phyloP scores from a whole-genome alignment of 495 filamentous ascomycete genomes.

The Saxophila tyrrhenica region DNA sequence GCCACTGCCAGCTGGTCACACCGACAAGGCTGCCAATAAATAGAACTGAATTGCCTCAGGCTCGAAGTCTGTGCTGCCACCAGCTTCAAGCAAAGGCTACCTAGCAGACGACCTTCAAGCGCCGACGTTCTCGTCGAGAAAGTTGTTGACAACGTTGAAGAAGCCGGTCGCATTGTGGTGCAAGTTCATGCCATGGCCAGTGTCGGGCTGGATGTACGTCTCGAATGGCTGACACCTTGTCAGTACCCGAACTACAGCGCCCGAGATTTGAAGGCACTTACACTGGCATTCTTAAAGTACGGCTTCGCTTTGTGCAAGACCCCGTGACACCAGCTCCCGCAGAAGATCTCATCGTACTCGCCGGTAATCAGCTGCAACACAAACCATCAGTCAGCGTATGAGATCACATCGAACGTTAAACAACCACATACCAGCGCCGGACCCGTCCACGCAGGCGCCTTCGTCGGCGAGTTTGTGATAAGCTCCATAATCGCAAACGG shows the following conservation, averaged over 20 bases:
- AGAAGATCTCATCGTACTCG: conserved; percentile 16
- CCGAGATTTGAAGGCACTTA: not conserved
- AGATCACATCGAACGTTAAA: not conserved
- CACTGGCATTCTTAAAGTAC: conserved; percentile 13
- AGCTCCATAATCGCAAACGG: conserved; percentile 10
- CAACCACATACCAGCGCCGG: conserved; percentile 5
- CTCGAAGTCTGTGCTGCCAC: not conserved
- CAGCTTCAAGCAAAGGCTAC: no score
- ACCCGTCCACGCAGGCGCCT: conserved; percentile 9
- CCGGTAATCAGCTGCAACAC: conserved; percentile 3
- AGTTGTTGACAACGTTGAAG: conserved; percentile 6
- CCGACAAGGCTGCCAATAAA: not conserved
- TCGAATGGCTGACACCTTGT: conserved; percentile 8
- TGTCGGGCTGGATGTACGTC: conserved; percentile 16
- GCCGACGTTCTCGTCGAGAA: not conserved
- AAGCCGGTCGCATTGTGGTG: conserved; percentile 16
- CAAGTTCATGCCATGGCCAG: conserved; percentile 18
- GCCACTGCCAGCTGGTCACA: not conserved
- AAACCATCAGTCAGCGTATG: not conserved
- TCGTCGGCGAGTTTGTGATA: conserved; percentile 1
- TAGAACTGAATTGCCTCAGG: no score
- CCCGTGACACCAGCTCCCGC: conserved; percentile 8
- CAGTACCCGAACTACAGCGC: not conserved
- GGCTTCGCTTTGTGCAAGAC: conserved; percentile 3
- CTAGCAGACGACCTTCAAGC: no score